These are phyloP conservation scores for Limnomonas spitsbergensis DNA, from an alignment of 139 green algal genomes.

Conservation along the genomic window DNA sequence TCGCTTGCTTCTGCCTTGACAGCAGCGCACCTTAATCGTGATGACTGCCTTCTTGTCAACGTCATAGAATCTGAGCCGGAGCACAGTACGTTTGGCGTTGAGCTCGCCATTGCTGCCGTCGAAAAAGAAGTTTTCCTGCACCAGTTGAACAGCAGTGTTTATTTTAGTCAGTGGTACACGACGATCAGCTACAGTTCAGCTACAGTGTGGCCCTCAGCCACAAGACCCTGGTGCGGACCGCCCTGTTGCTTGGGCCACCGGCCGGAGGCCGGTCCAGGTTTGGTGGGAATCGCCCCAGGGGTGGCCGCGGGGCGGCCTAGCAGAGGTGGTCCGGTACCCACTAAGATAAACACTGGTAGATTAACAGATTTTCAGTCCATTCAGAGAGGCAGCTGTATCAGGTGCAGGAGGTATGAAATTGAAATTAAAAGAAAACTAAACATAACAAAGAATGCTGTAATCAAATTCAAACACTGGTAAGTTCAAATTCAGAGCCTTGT, in stretches of 20 bases:
- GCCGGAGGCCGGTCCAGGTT: too few species aligned
- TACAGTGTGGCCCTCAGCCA: too few species aligned
- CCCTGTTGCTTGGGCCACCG: too few species aligned
- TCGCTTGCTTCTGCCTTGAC: neutral
- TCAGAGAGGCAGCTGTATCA: neutral
- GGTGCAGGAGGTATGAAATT: neutral
- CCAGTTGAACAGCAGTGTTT: too few species aligned
- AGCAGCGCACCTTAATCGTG: constrained; percentile 75
- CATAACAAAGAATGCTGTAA: neutral
- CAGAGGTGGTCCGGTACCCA: too few species aligned
- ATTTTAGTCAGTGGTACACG: too few species aligned
- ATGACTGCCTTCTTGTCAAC: constrained; percentile 71
- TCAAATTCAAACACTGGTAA: constrained; percentile 17
- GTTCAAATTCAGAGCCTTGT: too few species aligned
- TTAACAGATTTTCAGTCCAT: constrained; percentile 12
- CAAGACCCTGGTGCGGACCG: too few species aligned
- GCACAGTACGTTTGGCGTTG: constrained; percentile 54
- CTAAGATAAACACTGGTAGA: too few species aligned
- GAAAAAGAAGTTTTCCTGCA: constrained; percentile 97
- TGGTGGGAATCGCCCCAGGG: too few species aligned
- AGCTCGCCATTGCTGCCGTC: constrained; percentile 82
- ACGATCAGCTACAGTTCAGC: too few species aligned
- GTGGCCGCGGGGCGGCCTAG: too few species aligned
- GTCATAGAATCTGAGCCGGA: constrained; percentile 86
- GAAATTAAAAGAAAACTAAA: neutral